Evolutionary conservation across 2,329 filamentous ascomycete genomes (phyloP), one percentile per base, ranked within the genome.

Genomic region (Fusarium sp.): DNA sequence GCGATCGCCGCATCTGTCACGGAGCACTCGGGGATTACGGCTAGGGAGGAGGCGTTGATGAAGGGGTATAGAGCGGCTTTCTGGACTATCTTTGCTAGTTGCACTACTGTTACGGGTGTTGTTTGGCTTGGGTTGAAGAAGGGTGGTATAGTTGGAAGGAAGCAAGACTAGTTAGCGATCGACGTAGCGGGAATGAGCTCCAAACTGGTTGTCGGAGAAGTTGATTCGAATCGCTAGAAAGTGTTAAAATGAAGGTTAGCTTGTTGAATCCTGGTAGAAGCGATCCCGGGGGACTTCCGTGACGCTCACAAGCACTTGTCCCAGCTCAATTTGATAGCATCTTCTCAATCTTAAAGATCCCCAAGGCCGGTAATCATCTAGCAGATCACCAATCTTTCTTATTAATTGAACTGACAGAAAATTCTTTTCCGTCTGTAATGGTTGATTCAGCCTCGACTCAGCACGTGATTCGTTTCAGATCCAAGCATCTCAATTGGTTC

Each of bases 21-120:
- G 3, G 79, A 82, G 25, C 78, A 82, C 20, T 80, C 79, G 3
- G 63, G 64, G 1, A 68, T 75, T 5, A 71, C 70, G 15, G 61
- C 66, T 0, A 64, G 64, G 0, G 72, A 66, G 2, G 72, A 79
- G 6, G 81, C 81, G 2, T 77, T 87, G 47, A 84, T 87, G 82
- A 76, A 80, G 10, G 86, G 86, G 0, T 89, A 87, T 67, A 76
- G 83, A 15, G 86, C 85, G 3, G 83, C 82, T 0, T 89, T 87
- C 63, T 88, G 86, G 87, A 80, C 82, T 0, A 83, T 83, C 22
- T 87, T 87, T 77, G 85, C 79, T 2, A 70, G 73, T 22, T 73
- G 73, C 3, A 77, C 79, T 12, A 83, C 82, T 60, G 73, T 84
- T 2, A 68, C 81, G 18, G 79, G 72, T 12, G 64, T 77, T 0